Conservation (phyloP, 768 basidiomycete genomes). For the Cystobasidium tubakii region DNA sequence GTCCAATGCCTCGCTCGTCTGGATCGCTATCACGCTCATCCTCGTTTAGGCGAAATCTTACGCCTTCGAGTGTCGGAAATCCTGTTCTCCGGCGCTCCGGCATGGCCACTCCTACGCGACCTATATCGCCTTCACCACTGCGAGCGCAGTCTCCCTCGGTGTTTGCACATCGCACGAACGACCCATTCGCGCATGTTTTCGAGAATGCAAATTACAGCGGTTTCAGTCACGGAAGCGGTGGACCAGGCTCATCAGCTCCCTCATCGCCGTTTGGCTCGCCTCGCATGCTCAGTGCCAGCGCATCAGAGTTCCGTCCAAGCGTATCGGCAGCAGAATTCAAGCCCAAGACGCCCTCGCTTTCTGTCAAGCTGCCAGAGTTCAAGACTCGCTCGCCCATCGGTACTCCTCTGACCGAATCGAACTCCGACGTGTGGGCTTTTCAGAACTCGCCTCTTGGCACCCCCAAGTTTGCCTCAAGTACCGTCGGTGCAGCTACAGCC, state of each 20-base stretch:
- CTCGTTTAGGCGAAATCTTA: constrained; percentile 33
- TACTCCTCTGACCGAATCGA: constrained; percentile 1
- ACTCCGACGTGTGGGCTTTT: constrained; percentile 23
- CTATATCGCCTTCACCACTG: constrained; percentile 33
- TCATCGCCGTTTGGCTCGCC: constrained; percentile 32
- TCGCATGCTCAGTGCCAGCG: constrained; percentile 28
- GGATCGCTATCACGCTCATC: constrained; percentile 37
- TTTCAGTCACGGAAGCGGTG: background rate
- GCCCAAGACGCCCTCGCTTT: constrained; percentile 17
- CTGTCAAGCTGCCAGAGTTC: constrained; percentile 27
- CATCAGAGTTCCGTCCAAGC: constrained; percentile 36
- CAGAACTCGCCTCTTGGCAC: constrained; percentile 37
- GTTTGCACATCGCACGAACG: background rate
- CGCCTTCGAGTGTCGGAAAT: constrained; percentile 14
- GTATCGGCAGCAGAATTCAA: constrained; percentile 33
- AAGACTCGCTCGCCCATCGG: constrained; percentile 23
- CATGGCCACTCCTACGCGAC: constrained; percentile 13
- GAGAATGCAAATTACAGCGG: constrained; percentile 7
- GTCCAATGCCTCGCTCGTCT: constrained; percentile 6
- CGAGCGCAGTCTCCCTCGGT: constrained; percentile 37
- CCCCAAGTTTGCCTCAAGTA: constrained; percentile 22
- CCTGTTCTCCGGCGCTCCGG: constrained; percentile 13
- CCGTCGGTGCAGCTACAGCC: constrained; percentile 6
- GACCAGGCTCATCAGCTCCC: constrained; percentile 13
- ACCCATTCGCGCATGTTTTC: background rate